phyloP scores from a whole-genome alignment of 2,329 filamentous ascomycete species.

The Neonectria sp. region DNA sequence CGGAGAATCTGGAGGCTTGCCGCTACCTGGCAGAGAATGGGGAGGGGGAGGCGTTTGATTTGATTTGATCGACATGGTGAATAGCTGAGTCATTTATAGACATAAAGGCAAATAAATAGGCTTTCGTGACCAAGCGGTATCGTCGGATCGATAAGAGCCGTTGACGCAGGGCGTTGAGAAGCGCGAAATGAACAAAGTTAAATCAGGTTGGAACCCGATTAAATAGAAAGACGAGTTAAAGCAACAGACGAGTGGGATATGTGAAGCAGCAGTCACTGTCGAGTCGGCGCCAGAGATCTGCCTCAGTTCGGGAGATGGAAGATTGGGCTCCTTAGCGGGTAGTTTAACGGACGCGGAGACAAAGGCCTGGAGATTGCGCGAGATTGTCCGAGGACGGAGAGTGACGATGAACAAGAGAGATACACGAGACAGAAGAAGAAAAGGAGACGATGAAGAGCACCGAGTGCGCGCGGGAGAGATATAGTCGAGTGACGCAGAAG shows the following conservation, averaged over 20 bases:
- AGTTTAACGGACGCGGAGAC: background rate
- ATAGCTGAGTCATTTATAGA: conserved; percentile 17
- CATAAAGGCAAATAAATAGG: conserved; percentile 12
- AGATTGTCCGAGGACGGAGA: background rate
- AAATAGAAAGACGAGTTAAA: background rate
- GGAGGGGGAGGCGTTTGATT: background rate
- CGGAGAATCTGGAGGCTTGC: conserved; percentile 7
- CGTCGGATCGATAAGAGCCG: conserved; percentile 1
- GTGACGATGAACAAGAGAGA: background rate
- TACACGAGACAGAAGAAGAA: background rate
- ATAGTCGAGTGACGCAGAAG: background rate
- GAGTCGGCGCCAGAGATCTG: background rate
- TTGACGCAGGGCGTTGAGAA: conserved; percentile 3
- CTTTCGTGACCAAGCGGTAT: conserved; percentile 7
- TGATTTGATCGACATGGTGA: conserved; percentile 14
- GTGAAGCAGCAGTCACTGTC: conserved; percentile 1
- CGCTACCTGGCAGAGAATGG: conserved; percentile 10
- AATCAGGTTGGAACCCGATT: background rate
- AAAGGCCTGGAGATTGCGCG: background rate
- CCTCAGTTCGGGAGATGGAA: background rate
- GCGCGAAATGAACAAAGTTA: background rate
- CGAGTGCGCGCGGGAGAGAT: background rate
- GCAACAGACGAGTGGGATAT: background rate
- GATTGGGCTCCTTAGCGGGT: background rate
- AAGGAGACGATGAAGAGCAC: background rate